Evolutionary conservation across 2,329 filamentous ascomycete genomes (phyloP), one percentile per base, ranked within the genome.

Genomic region (Colletotrichum sp.): DNA sequence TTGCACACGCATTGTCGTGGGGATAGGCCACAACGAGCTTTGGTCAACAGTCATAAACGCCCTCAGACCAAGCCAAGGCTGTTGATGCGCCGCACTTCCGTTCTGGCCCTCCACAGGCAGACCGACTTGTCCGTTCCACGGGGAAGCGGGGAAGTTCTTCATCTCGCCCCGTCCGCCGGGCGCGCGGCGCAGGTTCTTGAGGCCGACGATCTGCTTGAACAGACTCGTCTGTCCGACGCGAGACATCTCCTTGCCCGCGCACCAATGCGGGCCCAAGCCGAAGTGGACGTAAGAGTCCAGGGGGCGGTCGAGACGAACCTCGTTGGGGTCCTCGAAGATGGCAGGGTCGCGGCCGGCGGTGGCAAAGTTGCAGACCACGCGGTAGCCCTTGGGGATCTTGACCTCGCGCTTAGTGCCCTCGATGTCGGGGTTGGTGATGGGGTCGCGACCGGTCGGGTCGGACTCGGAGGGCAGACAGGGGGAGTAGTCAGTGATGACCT

Each of bases 261-360:
- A 84, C 84, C 26, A 89, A 78, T 91, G 89, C 18, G 88, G 85
- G 0, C 90, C 90, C 32, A 86, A 83, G 43, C 89, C 89, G 76
- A 88, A 88, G 80, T 88, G 86, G 76, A 91, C 87, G 80, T 92
- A 92, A 2, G 82, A 83, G 10, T 88, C 86, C 30, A 88, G 78
- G 1, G 87, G 87, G 6, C 90, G 86, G 78, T 90, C 86, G 21
- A 90, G 84, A 21, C 84, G 84, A n/a, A 92, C 86, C 69, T 85
- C 81, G 30, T 86, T 81, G 12, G 89, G 90, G 67, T 89, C 82
- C 4, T 89, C 88, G 83, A 90, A 91, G 48, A 86, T 81, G 9
- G 78, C 80, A 1, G 88, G 81, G 79, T 91, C 89, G 55, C 85
- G 83, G 74, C 87, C 86, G 24, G 88, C 88, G 59, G 85, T 80